These are phyloP conservation scores for Ophiostoma perfectum DNA, from an alignment of 2,329 filamentous ascomycete genomes.

Conservation along the genomic window DNA sequence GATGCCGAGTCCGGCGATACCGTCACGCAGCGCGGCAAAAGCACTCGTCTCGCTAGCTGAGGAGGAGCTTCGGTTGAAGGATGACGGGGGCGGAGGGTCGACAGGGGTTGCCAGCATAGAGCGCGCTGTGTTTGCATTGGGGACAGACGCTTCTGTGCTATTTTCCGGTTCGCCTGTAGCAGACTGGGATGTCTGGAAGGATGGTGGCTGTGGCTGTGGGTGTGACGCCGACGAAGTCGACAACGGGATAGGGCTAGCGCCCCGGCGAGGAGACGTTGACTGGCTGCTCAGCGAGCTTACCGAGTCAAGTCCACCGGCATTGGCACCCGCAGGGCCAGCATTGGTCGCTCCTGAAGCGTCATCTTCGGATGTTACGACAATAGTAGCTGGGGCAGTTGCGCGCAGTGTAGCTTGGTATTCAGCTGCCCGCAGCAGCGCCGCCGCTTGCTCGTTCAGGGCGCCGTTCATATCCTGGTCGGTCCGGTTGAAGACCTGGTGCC, in stretches of 20 bases:
- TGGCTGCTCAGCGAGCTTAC: slow-evolving; percentile 22
- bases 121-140: slow-evolving; percentile 21
- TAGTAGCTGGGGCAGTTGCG: slow-evolving; percentile 15
- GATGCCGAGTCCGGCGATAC: slow-evolving; percentile 27
- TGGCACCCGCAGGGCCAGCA: slow-evolving; percentile 10
- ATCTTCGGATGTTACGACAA: slow-evolving; percentile 40
- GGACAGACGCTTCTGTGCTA: not conserved
- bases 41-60: slow-evolving; percentile 25
- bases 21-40: slow-evolving; percentile 27
- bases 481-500: slow-evolving; percentile 80
- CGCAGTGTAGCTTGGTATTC: slow-evolving; percentile 30
- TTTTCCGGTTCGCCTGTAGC: slow-evolving; percentile 22
- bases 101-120: slow-evolving; percentile 25
- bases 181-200: slow-evolving; percentile 30
- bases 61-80: slow-evolving; percentile 22
- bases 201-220: slow-evolving; percentile 25
- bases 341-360: slow-evolving; percentile 29
- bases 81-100: not conserved
- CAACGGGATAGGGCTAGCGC: slow-evolving; percentile 32
- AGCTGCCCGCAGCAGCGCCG: slow-evolving; percentile 40
- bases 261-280: slow-evolving; percentile 30
- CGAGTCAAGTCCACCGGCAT: not conserved
- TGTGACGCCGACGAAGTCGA: slow-evolving; percentile 31
- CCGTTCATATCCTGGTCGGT: slow-evolving; percentile 92
- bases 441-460: slow-evolving; percentile 44